Conservation (phyloP, 1,139 yeast species). For the Blastobotrys malaysiensis region DNA sequence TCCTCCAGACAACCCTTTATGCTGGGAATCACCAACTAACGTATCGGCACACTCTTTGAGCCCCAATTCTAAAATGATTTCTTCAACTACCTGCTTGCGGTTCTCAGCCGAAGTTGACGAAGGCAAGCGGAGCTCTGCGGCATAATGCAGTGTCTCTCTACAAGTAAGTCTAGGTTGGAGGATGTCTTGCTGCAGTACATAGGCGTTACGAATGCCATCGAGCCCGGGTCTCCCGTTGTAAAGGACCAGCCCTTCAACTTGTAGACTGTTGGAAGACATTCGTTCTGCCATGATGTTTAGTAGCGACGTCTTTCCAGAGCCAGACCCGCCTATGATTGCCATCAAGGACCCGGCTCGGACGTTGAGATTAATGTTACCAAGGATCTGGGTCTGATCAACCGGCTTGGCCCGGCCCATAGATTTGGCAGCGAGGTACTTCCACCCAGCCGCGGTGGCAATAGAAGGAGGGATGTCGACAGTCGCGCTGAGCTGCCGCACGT, state of each 20-base stretch:
- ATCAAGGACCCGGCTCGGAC: slow-evolving; percentile 49
- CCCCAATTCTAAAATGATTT: slow-evolving; percentile 55
- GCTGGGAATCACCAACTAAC: slow-evolving; percentile 46
- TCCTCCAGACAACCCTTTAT: slow-evolving; percentile 70
- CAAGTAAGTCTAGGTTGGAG: slow-evolving; percentile 67
- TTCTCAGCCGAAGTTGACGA: slow-evolving; percentile 38
- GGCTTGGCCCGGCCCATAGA: neutral
- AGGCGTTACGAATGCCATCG: slow-evolving; percentile 47
- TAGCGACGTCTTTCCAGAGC: slow-evolving; percentile 81
- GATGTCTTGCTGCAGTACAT: slow-evolving; percentile 73
- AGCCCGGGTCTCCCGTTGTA: slow-evolving; percentile 38
- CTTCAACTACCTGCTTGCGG: slow-evolving; percentile 48
- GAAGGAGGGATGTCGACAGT: slow-evolving; percentile 12
- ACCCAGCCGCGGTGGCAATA: neutral
- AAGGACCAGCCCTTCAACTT: slow-evolving; percentile 29
- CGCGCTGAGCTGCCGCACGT: slow-evolving; percentile 22
- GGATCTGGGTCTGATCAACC: slow-evolving; percentile 23
- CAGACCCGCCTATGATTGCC: slow-evolving; percentile 82
- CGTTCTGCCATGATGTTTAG: slow-evolving; percentile 67
- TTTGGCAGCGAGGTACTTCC: neutral
- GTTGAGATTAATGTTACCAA: slow-evolving; percentile 48
- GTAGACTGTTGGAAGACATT: slow-evolving; percentile 36
- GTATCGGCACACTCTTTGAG: slow-evolving; percentile 57
- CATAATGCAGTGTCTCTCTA: slow-evolving; percentile 60
- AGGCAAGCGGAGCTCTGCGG: slow-evolving; percentile 63